Conservation (phyloP, 1,139 yeast species). For the Pichia sp. region DNA sequence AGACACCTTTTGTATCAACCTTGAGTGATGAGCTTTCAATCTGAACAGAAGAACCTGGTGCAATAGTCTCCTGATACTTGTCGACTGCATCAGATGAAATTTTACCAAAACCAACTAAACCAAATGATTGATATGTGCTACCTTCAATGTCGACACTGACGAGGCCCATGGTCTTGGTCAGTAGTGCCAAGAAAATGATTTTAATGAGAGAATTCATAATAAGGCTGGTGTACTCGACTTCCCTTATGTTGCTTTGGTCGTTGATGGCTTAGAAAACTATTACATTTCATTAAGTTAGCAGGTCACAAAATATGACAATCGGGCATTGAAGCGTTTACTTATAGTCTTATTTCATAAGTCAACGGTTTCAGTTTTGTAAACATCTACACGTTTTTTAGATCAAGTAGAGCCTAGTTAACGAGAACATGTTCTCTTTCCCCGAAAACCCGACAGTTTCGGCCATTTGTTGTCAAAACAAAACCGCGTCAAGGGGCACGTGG, state of each 20-base stretch:
- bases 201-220: constrained; percentile 3
- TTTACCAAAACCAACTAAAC: constrained; percentile 28
- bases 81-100: constrained; percentile 26
- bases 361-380: no score
- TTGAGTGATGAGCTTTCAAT: constrained; percentile 19
- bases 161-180: constrained; percentile 15
- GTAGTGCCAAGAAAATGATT: constrained; percentile 9
- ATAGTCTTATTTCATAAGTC: no score
- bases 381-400: no score
- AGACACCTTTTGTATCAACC: constrained; percentile 20
- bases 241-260: background rate
- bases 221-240: background rate
- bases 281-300: no score
- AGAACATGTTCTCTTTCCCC: background rate
- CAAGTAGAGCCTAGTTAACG: no score
- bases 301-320: no score
- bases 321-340: no score
- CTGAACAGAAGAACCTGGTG: constrained; percentile 30
- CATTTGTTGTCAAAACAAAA: constrained; percentile 1
- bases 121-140: constrained; percentile 22
- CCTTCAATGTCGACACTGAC: constrained; percentile 23
- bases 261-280: no score
- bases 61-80: constrained; percentile 28
- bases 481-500: background rate
- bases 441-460: background rate